Conservation (phyloP, 1,284 basidiomycete species). For the Termitomyces sp. region DNA sequence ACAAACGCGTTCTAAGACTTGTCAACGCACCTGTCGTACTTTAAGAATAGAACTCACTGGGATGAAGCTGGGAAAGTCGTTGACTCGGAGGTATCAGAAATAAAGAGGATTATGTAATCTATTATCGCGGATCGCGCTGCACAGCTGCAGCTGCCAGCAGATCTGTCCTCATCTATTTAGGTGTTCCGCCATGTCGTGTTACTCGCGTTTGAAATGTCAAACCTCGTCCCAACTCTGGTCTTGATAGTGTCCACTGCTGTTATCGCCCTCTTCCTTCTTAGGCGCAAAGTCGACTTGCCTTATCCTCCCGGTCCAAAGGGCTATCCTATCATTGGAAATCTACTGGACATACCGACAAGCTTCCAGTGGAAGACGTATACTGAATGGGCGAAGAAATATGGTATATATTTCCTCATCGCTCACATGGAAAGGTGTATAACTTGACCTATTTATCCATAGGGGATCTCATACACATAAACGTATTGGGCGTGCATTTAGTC, state of each 20-base stretch:
- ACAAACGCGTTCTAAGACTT: too few species aligned
- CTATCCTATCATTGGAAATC: constrained; percentile 25
- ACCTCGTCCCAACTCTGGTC: not conserved
- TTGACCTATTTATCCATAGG: constrained; percentile 15
- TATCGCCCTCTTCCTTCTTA: not conserved
- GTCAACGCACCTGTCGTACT: too few species aligned
- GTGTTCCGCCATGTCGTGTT: not conserved
- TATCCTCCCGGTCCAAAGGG: constrained; percentile 25
- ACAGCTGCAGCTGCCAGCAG: too few species aligned
- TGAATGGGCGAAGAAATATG: constrained; percentile 23
- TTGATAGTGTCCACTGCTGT: not conserved
- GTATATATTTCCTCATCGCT: constrained; percentile 10
- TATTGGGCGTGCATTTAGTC: constrained; percentile 34
- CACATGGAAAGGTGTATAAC: not conserved
- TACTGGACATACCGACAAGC: constrained; percentile 22
- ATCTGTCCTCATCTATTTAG: too few species aligned
- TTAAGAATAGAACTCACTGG: too few species aligned
- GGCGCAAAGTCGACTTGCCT: not conserved
- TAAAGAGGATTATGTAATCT: too few species aligned
- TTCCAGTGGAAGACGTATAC: constrained; percentile 19
- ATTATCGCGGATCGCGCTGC: too few species aligned
- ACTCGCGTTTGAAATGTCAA: not conserved
- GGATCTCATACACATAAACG: constrained; percentile 29
- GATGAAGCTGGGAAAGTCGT: too few species aligned
- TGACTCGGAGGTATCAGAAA: too few species aligned